A percentile compares a stretch with the other conserved stretches of the same genome.
Conservation (phyloP, 2,329 filamentous ascomycete genomes). For the Penicillium sp. region DNA sequence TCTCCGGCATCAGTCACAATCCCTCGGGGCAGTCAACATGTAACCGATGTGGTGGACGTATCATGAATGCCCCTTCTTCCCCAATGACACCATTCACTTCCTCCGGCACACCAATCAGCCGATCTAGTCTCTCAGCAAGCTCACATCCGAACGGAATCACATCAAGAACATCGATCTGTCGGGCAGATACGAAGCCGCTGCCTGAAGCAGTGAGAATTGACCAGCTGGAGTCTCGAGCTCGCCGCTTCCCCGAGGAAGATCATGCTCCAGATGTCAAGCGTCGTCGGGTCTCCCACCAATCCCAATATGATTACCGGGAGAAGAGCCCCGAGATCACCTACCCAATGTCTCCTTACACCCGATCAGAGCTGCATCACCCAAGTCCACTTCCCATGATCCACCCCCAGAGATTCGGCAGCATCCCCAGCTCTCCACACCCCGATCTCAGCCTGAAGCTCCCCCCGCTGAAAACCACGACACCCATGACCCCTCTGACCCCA, state of each 20-base stretch:
- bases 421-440: slow-evolving; percentile 35
- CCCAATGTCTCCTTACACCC: slow-evolving; percentile 44
- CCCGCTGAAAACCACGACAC: slow-evolving; percentile 49
- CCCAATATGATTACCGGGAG: slow-evolving; percentile 39
- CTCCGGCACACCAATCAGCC: slow-evolving; percentile 6
- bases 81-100: slow-evolving; percentile 43
- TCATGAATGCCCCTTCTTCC: slow-evolving; percentile 47
- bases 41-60: slow-evolving; percentile 46
- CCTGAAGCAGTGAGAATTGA: slow-evolving; percentile 27
- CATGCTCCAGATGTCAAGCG: slow-evolving; percentile 59
- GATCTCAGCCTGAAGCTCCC: slow-evolving; percentile 54
- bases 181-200: slow-evolving; percentile 21
- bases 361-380: slow-evolving; percentile 32
- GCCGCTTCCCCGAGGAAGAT: slow-evolving; percentile 31
- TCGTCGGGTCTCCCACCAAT: slow-evolving; percentile 54
- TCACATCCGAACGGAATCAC: slow-evolving; percentile 28
- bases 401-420: slow-evolving; percentile 46
- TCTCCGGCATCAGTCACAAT: slow-evolving; percentile 37
- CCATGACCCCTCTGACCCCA: slow-evolving; percentile 27
- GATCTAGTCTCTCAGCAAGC: slow-evolving; percentile 31
- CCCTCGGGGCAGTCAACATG: slow-evolving; percentile 39
- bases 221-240: slow-evolving; percentile 24
- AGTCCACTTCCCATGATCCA: slow-evolving; percentile 52
- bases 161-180: slow-evolving; percentile 23
- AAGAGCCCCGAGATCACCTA: slow-evolving; percentile 41